phyloP scores from a whole-genome alignment of 495 filamentous ascomycete species.

The Apiosordaria backusii region DNA sequence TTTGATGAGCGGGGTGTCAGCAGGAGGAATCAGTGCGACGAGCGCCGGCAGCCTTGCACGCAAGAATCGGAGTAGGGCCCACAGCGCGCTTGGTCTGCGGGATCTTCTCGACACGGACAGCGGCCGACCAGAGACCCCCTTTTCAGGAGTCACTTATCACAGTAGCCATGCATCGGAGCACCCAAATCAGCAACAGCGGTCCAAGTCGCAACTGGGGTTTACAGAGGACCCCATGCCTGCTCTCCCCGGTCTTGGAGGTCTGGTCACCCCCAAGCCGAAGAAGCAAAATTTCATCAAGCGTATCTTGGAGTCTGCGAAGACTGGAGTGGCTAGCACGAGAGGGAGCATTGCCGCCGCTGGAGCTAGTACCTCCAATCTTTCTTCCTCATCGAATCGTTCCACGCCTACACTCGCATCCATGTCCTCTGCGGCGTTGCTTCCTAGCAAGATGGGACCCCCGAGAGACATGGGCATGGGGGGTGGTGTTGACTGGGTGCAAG shows the following conservation, averaged over 20 bases:
- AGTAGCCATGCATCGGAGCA: conserved; percentile 73
- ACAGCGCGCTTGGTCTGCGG: conserved; percentile 52
- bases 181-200: conserved; percentile 34
- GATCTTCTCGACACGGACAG: conserved; percentile 35
- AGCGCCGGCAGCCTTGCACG: conserved; percentile 90
- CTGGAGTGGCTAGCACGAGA: conserved; percentile 82
- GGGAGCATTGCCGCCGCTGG: conserved; percentile 74
- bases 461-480: conserved; percentile 65
- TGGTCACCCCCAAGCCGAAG: conserved; percentile 81
- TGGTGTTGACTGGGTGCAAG: conserved; percentile 87
- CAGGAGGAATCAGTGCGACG: conserved; percentile 87
- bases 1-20: conserved; percentile 89
- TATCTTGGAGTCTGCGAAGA: conserved; percentile 91
- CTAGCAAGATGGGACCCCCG: conserved; percentile 46
- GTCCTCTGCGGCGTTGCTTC: conserved; percentile 32
- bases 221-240: conserved; percentile 46
- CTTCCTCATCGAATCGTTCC: conserved; percentile 25
- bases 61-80: conserved; percentile 53
- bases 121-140: conserved; percentile 64
- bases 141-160: conserved; percentile 76
- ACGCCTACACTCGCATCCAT: conserved; percentile 10
- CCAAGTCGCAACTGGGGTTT: conserved; percentile 48
- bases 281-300: conserved; percentile 96
- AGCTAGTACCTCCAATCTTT: conserved; percentile 35
- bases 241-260: conserved; percentile 51